Conservation (phyloP, 2,329 filamentous ascomycete species). For the Seiridium cupressi region DNA sequence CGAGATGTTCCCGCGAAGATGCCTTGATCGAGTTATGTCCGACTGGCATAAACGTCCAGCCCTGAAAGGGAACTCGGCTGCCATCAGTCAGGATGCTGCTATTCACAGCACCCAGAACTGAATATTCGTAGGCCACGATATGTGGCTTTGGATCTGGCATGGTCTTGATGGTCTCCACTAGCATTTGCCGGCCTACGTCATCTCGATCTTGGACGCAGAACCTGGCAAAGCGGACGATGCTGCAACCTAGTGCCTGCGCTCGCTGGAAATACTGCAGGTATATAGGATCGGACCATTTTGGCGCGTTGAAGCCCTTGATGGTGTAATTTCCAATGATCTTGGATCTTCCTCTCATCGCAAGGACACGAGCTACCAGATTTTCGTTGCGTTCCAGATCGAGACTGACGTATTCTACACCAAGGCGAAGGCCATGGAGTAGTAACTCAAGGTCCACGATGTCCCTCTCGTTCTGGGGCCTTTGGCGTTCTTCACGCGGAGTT, state of each 20-base stretch:
- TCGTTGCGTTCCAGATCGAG: slow-evolving; percentile 60
- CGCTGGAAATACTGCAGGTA: slow-evolving; percentile 53
- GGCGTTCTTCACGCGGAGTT: slow-evolving; percentile 40
- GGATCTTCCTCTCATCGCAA: slow-evolving; percentile 53
- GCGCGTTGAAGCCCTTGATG: slow-evolving; percentile 40
- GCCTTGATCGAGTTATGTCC: slow-evolving; percentile 42
- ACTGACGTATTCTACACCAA: slow-evolving; percentile 65
- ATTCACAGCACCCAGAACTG: slow-evolving; percentile 38
- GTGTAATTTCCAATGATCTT: slow-evolving; percentile 61
- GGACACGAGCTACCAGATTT: slow-evolving; percentile 43
- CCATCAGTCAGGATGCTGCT: background rate
- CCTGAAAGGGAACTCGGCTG: slow-evolving; percentile 29
- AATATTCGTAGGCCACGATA: slow-evolving; percentile 46
- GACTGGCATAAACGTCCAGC: slow-evolving; percentile 52
- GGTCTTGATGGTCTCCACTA: slow-evolving; percentile 45
- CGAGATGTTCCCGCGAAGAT: slow-evolving; percentile 37
- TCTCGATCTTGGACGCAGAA: slow-evolving; percentile 56
- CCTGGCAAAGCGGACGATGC: slow-evolving; percentile 60
- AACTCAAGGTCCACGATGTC: slow-evolving; percentile 51
- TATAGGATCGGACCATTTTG: slow-evolving; percentile 53
- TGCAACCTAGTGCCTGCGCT: slow-evolving; percentile 56
- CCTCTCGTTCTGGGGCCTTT: slow-evolving; percentile 34
- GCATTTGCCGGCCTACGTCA: slow-evolving; percentile 43
- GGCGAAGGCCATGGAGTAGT: slow-evolving; percentile 61
- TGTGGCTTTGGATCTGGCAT: slow-evolving; percentile 47